Conservation (phyloP, 306 rosid species). For the Lupinus albus region DNA sequence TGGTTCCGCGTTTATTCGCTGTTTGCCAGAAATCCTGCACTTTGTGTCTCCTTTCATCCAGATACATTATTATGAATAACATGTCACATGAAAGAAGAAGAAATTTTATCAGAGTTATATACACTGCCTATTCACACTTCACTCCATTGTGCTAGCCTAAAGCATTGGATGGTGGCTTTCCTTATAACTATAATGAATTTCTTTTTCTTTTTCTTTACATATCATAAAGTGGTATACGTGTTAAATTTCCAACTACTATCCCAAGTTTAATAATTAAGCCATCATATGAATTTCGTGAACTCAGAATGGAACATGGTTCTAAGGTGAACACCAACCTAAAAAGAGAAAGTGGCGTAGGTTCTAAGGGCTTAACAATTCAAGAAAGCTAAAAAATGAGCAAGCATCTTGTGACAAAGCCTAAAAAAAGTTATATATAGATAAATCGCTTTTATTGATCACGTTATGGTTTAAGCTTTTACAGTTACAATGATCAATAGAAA, state of each 20-base stretch:
- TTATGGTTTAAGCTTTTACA: conserved; percentile 44
- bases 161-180: not conserved
- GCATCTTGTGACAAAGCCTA: conserved; percentile 47
- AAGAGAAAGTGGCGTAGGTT: conserved; percentile 21
- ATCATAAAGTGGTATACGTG: conserved; percentile 39
- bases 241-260: conserved; percentile 24
- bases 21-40: not conserved
- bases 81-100: conserved; percentile 17
- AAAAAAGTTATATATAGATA: conserved; percentile 19
- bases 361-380: conserved; percentile 27
- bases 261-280: conserved; percentile 30
- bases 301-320: conserved; percentile 33
- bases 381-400: conserved; percentile 31
- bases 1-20: not conserved
- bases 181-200: conserved; percentile 24
- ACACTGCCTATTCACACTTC: not conserved
- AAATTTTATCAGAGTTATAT: conserved; percentile 21
- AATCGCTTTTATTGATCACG: conserved; percentile 47
- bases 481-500: conserved; percentile 43
- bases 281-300: conserved; percentile 49
- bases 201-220: conserved; percentile 11
- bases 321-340: conserved; percentile 39
- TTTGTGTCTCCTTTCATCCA: not conserved
- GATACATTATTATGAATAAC: not conserved
- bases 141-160: not conserved